These are phyloP conservation scores for Amphirosellinia nigrospora DNA, from an alignment of 495 filamentous ascomycete species.

Conservation along the genomic window DNA sequence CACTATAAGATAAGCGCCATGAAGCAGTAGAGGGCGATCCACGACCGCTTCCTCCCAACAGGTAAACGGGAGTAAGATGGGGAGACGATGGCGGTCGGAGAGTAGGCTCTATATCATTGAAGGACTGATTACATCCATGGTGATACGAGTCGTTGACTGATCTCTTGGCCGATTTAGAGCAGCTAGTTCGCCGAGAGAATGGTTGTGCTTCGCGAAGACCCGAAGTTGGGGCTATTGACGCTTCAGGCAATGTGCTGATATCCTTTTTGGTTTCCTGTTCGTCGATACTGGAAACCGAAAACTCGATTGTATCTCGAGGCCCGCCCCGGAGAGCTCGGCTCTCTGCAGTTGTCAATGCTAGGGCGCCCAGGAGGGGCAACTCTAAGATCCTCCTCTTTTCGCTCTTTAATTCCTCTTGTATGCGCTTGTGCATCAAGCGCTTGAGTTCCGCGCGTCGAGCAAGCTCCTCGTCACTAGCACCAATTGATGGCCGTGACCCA, in stretches of 20 bases:
- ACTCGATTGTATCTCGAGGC: conserved; percentile 50
- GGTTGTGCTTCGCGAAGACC: conserved; percentile 15
- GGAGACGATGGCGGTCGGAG: conserved; percentile 39
- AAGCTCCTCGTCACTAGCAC: conserved; percentile 54
- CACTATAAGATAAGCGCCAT: conserved; percentile 48
- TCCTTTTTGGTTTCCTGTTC: conserved; percentile 24
- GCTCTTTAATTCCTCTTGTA: conserved; percentile 57
- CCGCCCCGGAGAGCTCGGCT: conserved; percentile 42
- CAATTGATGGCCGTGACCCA: conserved; percentile 48
- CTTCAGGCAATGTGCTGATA: conserved; percentile 5
- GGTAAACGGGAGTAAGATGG: conserved; percentile 38
- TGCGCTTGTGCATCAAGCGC: conserved; percentile 56
- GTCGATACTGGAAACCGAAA: conserved; percentile 37
- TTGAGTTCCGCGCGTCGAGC: conserved; percentile 58
- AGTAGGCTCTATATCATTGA: conserved; percentile 32
- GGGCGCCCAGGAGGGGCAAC: conserved; percentile 12
- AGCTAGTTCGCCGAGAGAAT: conserved; percentile 35
- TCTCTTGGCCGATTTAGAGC: conserved; percentile 27
- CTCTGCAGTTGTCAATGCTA: conserved; percentile 27
- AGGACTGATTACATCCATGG: conserved; percentile 19
- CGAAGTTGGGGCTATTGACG: conserved; percentile 3
- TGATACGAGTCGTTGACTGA: conserved; percentile 19
- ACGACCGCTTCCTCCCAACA: conserved; percentile 31
- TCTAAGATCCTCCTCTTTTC: conserved; percentile 35
- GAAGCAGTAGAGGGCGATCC: conserved; percentile 45